These are phyloP conservation scores for Peronospora tabacina DNA, from an alignment of 352 stramenopile species.

Conservation along the genomic window DNA sequence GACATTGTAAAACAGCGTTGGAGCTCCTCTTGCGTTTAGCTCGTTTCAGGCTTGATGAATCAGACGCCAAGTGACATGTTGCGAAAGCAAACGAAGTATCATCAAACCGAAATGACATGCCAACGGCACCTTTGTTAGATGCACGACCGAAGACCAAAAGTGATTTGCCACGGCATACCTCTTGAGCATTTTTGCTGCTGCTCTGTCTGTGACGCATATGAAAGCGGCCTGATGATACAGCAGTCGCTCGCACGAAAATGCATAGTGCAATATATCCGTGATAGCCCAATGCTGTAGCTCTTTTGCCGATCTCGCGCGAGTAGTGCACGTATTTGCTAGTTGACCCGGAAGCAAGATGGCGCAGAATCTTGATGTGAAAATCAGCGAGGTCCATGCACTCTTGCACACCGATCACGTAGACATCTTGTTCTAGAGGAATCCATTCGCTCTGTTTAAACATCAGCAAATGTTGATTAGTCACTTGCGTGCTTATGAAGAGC, in stretches of 20 bases:
- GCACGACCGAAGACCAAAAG: constrained; percentile 66
- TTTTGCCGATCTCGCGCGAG: constrained; percentile 74
- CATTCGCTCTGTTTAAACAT: constrained; percentile 37
- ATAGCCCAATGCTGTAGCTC: constrained; percentile 68
- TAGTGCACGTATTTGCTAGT: constrained; percentile 66
- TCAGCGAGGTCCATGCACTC: constrained; percentile 85
- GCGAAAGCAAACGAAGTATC: constrained; percentile 85
- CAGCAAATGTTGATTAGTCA: constrained; percentile 9
- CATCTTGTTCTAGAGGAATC: constrained; percentile 79
- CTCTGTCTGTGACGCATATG: constrained; percentile 50
- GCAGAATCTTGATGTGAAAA: constrained; percentile 55
- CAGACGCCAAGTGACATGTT: constrained; percentile 82
- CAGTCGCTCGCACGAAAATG: constrained; percentile 67
- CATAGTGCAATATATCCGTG: constrained; percentile 85
- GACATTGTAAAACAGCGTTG: constrained; percentile 11
- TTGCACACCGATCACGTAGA: constrained; percentile 89
- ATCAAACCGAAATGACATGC: constrained; percentile 83
- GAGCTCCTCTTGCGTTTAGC: constrained; percentile 29
- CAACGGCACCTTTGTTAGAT: constrained; percentile 87
- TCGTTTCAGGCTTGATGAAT: constrained; percentile 52
- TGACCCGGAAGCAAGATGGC: constrained; percentile 47
- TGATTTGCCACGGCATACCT: constrained; percentile 73
- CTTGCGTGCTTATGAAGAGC: neutral
- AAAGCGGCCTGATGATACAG: constrained; percentile 57
- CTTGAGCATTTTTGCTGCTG: constrained; percentile 51